These are phyloP conservation scores for Acer yangbiense DNA, from an alignment of 345 rosid species.

Conservation along the genomic window DNA sequence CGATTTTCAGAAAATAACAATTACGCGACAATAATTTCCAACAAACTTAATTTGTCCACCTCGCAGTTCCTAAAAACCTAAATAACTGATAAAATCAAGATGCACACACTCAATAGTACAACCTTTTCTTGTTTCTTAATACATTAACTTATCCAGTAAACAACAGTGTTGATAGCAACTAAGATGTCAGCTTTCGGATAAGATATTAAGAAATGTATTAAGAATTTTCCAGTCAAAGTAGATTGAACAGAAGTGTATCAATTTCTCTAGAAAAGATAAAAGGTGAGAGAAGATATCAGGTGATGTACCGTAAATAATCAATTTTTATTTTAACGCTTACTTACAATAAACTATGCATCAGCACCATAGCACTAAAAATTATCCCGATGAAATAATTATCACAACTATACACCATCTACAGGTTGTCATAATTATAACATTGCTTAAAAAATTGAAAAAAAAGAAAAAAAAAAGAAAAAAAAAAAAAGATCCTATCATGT, in stretches of 20 bases:
- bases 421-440: not conserved
- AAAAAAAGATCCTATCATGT: constrained; percentile 11
- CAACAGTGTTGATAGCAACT: not conserved
- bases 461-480: not conserved
- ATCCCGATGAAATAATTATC: not conserved
- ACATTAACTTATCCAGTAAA: not conserved
- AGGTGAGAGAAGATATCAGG: not conserved
- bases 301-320: not conserved
- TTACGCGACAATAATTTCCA: no score
- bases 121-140: no score
- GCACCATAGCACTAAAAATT: not conserved
- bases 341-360: not conserved
- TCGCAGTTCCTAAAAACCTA: not conserved
- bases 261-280: not conserved
- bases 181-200: not conserved
- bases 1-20: no score
- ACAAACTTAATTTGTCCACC: not conserved
- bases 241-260: not conserved
- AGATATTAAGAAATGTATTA: not conserved
- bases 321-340: not conserved
- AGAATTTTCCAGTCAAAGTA: not conserved
- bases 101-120: not conserved
- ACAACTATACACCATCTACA: not conserved
- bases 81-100: not conserved
- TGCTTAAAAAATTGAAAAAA: constrained; percentile 6